Base-by-base conservation (phyloP, 768 basidiomycete genomes). In the Leccinum uliginosum region DNA sequence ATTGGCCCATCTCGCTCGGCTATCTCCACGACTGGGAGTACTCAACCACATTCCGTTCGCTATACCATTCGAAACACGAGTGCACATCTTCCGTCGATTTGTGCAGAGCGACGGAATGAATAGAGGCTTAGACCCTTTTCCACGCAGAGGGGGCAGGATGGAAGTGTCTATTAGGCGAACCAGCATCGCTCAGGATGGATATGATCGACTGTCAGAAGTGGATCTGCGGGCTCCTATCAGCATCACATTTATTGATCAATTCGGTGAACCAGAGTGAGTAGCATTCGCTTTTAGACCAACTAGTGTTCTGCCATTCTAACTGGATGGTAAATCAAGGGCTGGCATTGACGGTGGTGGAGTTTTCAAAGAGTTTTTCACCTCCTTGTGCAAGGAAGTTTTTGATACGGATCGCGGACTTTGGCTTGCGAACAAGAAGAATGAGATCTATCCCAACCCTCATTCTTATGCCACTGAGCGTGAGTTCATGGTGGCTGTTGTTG, bases 351-450 rank as follows among this genome's bases (percentile, higher is more conserved):
- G 96, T 2, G 95, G 97, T 3, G 97, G 97, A 0, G 86, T 98
- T 5, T 98, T 97, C 78, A 99, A 98, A 70, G 97, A 98, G 71
- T 97, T 98, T 63, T 83, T 98, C 65, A 99, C 94, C 2, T 91
- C 89, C 14, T 71, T 99, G 17, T 87, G 86, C 56, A 93, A 89
- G 66, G 96, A 98, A 69, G 96, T 91, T 0, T 98, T 99, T 59
- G 93, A 99, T 65, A 88, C 90, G 2, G 85, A 98, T 66, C 85
- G 93, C 5, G 97, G 97, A 10, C 75, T 99, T 5, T 99, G 97
- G 97, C 77, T 96, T 26, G 85, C 83, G 26, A 99, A 87, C 56
- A 83, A 84, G 71, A 89, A 93, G 72, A 91, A 97, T 54, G 93
- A 98, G 71, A 75, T 99, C 46, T 99, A 98, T 67, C 97, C 97